A percentile compares a stretch with the other conserved stretches of the same genome.
These are phyloP conservation scores for Neurospora sp. DNA, from an alignment of 495 filamentous ascomycete species.

Conservation along the genomic window DNA sequence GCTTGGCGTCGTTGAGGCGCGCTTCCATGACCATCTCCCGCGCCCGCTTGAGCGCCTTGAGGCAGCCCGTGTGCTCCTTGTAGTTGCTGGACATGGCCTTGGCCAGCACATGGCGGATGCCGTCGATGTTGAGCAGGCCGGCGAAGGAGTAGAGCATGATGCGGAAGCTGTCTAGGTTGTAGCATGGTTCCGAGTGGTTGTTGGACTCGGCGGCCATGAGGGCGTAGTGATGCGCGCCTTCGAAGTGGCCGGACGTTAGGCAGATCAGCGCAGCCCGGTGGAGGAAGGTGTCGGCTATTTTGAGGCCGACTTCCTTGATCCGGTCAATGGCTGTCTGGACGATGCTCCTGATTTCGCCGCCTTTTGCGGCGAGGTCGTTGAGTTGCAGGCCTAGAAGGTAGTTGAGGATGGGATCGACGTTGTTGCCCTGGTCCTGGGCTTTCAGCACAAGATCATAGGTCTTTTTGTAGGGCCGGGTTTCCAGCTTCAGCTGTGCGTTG, in stretches of 20 bases:
- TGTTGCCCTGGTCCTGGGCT: constrained; percentile 22
- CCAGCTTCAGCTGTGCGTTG: constrained; percentile 24
- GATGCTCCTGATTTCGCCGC: not conserved
- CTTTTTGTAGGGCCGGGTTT: constrained; percentile 4
- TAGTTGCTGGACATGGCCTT: constrained; percentile 19
- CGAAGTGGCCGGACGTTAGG: constrained; percentile 16
- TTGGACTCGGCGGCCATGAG: constrained; percentile 21
- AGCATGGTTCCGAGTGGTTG: constrained; percentile 16
- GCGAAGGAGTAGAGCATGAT: constrained; percentile 31
- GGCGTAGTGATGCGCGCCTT: constrained; percentile 26
- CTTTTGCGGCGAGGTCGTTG: constrained; percentile 1
- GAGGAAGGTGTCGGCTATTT: constrained; percentile 17
- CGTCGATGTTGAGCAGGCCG: constrained; percentile 20
- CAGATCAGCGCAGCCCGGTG: constrained; percentile 31
- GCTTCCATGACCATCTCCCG: constrained; percentile 10
- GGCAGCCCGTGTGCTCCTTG: constrained; percentile 18
- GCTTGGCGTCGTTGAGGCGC: not conserved
- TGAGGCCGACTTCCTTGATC: constrained; percentile 10
- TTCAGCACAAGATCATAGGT: constrained; percentile 24
- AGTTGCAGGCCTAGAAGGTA: constrained; percentile 19
- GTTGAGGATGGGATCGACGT: constrained; percentile 24
- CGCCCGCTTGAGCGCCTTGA: constrained; percentile 22
- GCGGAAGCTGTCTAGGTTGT: constrained; percentile 29
- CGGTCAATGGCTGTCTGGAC: constrained; percentile 8
- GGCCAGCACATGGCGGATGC: constrained; percentile 23